These are phyloP conservation scores for Psidium guajava DNA, from an alignment of 345 rosid species.

Conservation along the genomic window DNA sequence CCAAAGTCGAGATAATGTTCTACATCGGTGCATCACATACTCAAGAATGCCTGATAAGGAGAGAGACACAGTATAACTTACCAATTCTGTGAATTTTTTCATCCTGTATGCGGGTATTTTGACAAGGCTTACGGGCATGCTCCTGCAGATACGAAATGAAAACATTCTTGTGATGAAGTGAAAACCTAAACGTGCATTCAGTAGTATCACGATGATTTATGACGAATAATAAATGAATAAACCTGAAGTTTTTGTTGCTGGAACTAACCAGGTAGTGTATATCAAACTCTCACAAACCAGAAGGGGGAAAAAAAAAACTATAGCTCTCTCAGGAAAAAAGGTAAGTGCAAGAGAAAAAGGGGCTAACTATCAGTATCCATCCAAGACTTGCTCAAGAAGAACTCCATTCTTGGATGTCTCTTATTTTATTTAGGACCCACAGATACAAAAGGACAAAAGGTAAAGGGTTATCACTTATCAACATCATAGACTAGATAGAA, in stretches of 20 bases:
- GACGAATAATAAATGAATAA: neutral
- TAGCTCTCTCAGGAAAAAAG: neutral
- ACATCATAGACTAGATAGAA: neutral
- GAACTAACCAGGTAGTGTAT: neutral
- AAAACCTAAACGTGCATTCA: neutral
- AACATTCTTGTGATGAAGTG: neutral
- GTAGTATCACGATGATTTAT: neutral
- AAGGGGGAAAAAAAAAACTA: neutral
- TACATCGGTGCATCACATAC: neutral
- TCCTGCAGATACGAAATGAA: constrained; percentile 32
- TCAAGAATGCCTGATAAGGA: neutral
- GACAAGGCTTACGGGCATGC: constrained; percentile 15
- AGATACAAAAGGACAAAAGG: neutral
- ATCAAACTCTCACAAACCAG: neutral
- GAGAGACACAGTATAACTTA: constrained; percentile 11
- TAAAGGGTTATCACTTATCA: neutral
- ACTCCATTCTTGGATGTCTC: neutral
- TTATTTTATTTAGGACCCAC: neutral
- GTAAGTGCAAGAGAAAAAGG: neutral
- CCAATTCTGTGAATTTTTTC: constrained; percentile 60
- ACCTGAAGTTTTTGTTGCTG: neutral
- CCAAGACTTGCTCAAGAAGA: neutral
- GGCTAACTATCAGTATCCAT: neutral
- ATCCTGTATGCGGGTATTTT: constrained; percentile 28
- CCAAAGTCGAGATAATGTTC: neutral